These are phyloP conservation scores for Daldinia sp. DNA, from an alignment of 2,329 filamentous ascomycete genomes.

Conservation along the genomic window DNA sequence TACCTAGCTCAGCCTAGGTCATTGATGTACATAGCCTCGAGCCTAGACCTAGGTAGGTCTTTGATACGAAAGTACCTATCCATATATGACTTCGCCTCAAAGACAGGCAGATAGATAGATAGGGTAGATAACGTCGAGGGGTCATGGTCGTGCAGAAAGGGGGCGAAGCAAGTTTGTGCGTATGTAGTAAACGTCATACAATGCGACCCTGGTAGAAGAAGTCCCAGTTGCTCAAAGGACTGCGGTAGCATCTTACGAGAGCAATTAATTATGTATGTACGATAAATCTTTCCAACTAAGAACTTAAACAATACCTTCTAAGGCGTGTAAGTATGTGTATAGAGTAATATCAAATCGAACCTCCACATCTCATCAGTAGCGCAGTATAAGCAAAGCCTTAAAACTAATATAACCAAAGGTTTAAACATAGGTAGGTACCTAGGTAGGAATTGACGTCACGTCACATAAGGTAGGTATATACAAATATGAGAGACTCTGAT, in stretches of 20 bases:
- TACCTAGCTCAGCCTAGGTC: background rate
- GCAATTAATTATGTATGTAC: background rate
- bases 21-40: background rate
- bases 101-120: no score
- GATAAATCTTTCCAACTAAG: background rate
- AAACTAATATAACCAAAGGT: background rate
- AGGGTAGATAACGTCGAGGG: no score
- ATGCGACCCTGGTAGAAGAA: background rate
- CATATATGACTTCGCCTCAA: conserved; percentile 1
- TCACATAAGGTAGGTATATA: conserved; percentile 1
- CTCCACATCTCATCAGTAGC: background rate
- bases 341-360: background rate
- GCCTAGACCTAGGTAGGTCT: background rate
- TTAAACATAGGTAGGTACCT: background rate
- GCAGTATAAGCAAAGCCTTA: background rate
- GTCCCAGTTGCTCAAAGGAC: no score
- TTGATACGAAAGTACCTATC: background rate
- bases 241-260: no score
- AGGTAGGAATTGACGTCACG: background rate
- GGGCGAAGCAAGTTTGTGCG: background rate
- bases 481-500: background rate
- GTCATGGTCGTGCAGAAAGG: background rate
- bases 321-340: background rate
- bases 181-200: background rate
- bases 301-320: background rate